Evolutionary conservation across 164 flowering plant species (phyloP), one percentile per base, ranked within the genome.

Genomic region (Chloranthus sessilifolius): DNA sequence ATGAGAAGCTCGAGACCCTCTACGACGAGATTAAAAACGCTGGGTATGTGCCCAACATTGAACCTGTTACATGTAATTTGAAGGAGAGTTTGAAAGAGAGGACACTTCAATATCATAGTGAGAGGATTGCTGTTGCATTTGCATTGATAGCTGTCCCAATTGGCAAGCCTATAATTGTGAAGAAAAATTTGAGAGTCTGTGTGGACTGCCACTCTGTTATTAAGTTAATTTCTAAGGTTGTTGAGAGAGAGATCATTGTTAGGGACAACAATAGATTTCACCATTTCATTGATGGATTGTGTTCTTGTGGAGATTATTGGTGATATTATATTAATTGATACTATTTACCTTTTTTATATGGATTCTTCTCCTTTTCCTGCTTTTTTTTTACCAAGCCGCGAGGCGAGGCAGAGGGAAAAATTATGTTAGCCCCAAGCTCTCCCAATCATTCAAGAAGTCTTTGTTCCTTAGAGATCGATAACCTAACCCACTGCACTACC

Each of bases 281-380:
- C 50, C 83, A 75, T 75, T 75, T 78, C 30, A 25, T 26, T 8
- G 69, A 64, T 50, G 78, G 83, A 2, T 58, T 41, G 9, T 78
- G 83, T 49, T 75, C 78, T 8, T 78, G 78, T 54, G 61, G 69
- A 38, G 76, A 71, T 62, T 75, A 65, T 35, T 78, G 78, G 83
- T 78, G 58, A 67, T 42, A 1, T 7, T 42, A 21, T 20, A n/a
- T n/a, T n/a, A n/a, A n/a, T n/a, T n/a, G n/a, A n/a, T n/a, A n/a
- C n/a, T n/a, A n/a, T n/a, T n/a, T n/a, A n/a, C n/a, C n/a, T n/a
- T n/a, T n/a, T n/a, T n/a, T n/a, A n/a, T n/a, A n/a, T n/a, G n/a
- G n/a, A n/a, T n/a, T n/a, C n/a, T n/a, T n/a, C n/a, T n/a, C n/a
- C n/a, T n/a, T n/a, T n/a, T n/a, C n/a, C n/a, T n/a, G n/a, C n/a